Evolutionary conservation across 495 filamentous ascomycete species (phyloP), one percentile per base, ranked within the genome.

Genomic region (Physcia stellaris): DNA sequence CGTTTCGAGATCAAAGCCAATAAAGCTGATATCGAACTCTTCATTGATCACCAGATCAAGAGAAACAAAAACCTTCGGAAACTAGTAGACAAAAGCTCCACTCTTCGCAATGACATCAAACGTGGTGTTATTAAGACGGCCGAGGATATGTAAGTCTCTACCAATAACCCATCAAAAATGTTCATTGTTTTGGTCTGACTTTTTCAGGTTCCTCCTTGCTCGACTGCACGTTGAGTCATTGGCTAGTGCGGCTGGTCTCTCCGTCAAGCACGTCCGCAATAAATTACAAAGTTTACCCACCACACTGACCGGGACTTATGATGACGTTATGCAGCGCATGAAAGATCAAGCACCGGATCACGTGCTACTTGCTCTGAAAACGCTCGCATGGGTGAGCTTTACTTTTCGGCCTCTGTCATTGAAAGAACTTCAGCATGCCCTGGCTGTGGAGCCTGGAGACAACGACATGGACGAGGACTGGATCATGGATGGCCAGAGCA

Each of bases 131-230:
- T 36, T 21, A 11, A 31, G 5, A 52, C 47, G 23, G 38, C 42
- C 22, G 20, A 43, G 30, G 48, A 43, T 31, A 50, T 52, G 49
- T 52, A 31, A 12, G 47, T 41, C 21, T 6, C 4, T 21, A n/a
- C 24, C 1, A 28, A 9, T 11, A n/a, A 4, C 23, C 17, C 11
- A 5, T 19, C 23, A 20, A 11, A 27, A 15, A 35, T 19, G 12
- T 9, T 2, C 1, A 35, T 13, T 6, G 6, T 37, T 12, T 20
- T 28, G 39, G 2, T 35, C 13, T 38, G 3, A 23, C 22, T 39
- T 37, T 37, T 28, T 21, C 21, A 65, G 69, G 64, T 74, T 77
- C 42, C 56, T 75, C 0, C 56, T 77, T 20, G 67, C 66, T 11
- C 54, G 49, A 13, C 57, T 75, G 0, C 53, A 68, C 46, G 32